Percentiles rank a stretch among this genome's conserved stretches.
Conservation (phyloP, 108 stramenopile species). For the Chaetoceros tenuissimus region DNA sequence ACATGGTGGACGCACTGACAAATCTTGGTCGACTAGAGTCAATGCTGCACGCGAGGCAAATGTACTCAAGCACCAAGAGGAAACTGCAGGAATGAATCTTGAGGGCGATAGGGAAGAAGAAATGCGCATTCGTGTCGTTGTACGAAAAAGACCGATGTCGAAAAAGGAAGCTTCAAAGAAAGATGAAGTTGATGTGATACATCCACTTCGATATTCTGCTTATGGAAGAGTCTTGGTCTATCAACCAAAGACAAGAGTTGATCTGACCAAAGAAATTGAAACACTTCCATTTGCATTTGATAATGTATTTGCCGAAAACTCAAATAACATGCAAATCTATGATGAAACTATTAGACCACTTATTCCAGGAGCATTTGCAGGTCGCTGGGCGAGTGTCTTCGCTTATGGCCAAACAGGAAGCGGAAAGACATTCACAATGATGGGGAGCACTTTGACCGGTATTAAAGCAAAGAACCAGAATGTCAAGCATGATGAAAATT, state of each 20-base stretch:
- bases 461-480: conserved; percentile 37
- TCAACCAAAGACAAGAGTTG: conserved; percentile 93
- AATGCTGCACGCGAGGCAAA: conserved; percentile 42
- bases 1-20: conserved; percentile 30
- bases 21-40: conserved; percentile 61
- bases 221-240: conserved; percentile 85
- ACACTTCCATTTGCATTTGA: conserved; percentile 91
- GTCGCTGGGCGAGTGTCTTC: conserved; percentile 88
- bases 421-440: conserved; percentile 97
- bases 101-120: conserved; percentile 54
- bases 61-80: conserved; percentile 41
- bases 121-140: conserved; percentile 82
- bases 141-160: conserved; percentile 83
- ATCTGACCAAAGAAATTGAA: conserved; percentile 96
- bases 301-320: conserved; percentile 81
- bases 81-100: conserved; percentile 13
- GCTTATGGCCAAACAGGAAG: conserved; percentile 90
- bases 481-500: conserved; percentile 29
- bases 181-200: conserved; percentile 77
- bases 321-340: conserved; percentile 76
- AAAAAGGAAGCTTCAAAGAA: conserved; percentile 40
- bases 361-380: conserved; percentile 80
- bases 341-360: conserved; percentile 65
- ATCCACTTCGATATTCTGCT: conserved; percentile 56
- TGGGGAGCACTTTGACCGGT: conserved; percentile 79